A percentile compares a stretch with the other conserved stretches of the same genome.
Evolutionary conservation across 2,329 filamentous ascomycete species (phyloP).

Genomic region (Scedosporium aurantiacum): DNA sequence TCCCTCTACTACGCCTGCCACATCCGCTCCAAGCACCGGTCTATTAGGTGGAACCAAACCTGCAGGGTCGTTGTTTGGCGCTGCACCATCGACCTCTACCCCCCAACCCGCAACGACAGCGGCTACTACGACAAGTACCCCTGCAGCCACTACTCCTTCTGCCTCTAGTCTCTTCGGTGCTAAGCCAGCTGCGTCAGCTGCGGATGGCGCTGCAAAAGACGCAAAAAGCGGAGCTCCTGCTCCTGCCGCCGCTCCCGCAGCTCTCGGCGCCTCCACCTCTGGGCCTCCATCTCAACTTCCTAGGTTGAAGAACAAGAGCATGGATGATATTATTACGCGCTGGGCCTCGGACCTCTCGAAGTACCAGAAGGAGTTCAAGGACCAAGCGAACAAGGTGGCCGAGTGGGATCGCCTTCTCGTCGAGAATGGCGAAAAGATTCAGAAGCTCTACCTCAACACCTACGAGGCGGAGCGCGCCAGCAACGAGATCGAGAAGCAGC

Average conservation of each 20-base stretch:
- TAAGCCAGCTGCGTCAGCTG: constrained; percentile 20
- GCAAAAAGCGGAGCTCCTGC: constrained; percentile 18
- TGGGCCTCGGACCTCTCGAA: constrained; percentile 94
- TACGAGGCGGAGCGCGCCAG: constrained; percentile 91
- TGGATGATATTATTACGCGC: constrained; percentile 95
- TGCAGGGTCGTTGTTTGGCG: constrained; percentile 3
- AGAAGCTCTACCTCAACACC: constrained; percentile 81
- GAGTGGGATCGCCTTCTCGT: constrained; percentile 88
- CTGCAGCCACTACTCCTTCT: constrained; percentile 12
- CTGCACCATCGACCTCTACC: constrained; percentile 5
- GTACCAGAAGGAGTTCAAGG: constrained; percentile 93
- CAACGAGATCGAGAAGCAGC: constrained; percentile 84
- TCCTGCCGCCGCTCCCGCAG: constrained; percentile 20
- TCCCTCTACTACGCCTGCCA: constrained; percentile 20
- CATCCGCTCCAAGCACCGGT: constrained; percentile 17
- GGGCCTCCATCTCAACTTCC: constrained; percentile 78
- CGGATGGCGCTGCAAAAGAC: constrained; percentile 19
- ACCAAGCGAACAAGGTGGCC: constrained; percentile 76
- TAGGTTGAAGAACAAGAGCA: constrained; percentile 92
- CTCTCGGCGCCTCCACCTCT: constrained; percentile 61
- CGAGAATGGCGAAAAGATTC: constrained; percentile 89
- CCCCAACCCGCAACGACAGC: constrained; percentile 8
- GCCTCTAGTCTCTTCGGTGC: constrained; percentile 22
- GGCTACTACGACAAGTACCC: constrained; percentile 13
- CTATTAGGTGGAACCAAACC: constrained; percentile 9